These are phyloP conservation scores for Tolypocladium ophioglossoides DNA, from an alignment of 2,329 filamentous ascomycete species.

Conservation along the genomic window DNA sequence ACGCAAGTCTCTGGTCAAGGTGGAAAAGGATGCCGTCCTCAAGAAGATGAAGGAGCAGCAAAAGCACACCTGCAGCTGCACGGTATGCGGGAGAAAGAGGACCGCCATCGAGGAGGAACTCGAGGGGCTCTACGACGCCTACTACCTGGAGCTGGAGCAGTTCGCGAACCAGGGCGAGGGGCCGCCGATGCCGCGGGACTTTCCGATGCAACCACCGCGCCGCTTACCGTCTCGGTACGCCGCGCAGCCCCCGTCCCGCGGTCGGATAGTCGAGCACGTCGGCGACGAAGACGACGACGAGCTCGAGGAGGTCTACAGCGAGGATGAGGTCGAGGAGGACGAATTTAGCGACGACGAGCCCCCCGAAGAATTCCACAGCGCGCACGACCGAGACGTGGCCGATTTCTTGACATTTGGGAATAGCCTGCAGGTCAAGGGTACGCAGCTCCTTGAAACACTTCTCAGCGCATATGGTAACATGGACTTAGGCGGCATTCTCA, in stretches of 20 bases:
- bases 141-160: slow-evolving; percentile 95
- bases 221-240: slow-evolving; percentile 47
- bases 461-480: slow-evolving; percentile 35
- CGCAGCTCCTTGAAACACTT: slow-evolving; percentile 34
- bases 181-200: slow-evolving; percentile 53
- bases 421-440: slow-evolving; percentile 86
- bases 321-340: slow-evolving; percentile 45
- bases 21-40: slow-evolving; percentile 95
- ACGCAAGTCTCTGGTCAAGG: slow-evolving; percentile 88
- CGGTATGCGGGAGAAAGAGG: slow-evolving; percentile 90
- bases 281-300: slow-evolving; percentile 45
- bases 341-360: slow-evolving; percentile 57
- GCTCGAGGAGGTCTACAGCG: slow-evolving; percentile 38
- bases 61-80: slow-evolving; percentile 97
- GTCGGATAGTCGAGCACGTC: slow-evolving; percentile 60
- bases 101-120: slow-evolving; percentile 97
- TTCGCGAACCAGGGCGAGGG: slow-evolving; percentile 79
- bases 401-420: slow-evolving; percentile 98
- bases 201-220: slow-evolving; percentile 47
- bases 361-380: slow-evolving; percentile 56
- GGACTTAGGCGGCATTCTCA: slow-evolving; percentile 83
- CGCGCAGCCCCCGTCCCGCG: slow-evolving; percentile 60
- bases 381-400: slow-evolving; percentile 54
- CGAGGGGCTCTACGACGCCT: slow-evolving; percentile 94
- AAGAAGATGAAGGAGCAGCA: slow-evolving; percentile 99